phyloP scores from a whole-genome alignment of 140 eudicot genomes.

The Oenanthe javanica region DNA sequence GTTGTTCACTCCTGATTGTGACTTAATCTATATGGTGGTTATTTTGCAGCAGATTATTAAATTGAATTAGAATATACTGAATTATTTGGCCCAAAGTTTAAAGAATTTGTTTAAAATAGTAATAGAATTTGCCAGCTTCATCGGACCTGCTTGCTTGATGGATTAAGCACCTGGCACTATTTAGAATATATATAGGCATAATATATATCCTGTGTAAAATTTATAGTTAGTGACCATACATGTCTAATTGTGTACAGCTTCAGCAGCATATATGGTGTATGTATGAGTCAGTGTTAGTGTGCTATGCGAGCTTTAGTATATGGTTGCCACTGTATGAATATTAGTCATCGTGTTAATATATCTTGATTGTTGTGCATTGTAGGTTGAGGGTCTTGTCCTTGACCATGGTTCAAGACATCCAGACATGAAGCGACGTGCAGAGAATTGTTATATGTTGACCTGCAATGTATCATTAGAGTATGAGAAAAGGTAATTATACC shows the following conservation, averaged over 20 bases:
- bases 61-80: no score
- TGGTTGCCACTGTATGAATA: not conserved
- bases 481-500: slow-evolving; percentile 68
- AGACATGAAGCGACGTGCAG: slow-evolving; percentile 97
- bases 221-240: not conserved
- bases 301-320: not conserved
- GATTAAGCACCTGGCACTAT: not conserved
- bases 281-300: not conserved
- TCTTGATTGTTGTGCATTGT: not conserved
- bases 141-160: not conserved
- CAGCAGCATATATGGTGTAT: not conserved
- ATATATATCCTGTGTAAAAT: not conserved
- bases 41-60: no score
- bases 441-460: slow-evolving; percentile 84
- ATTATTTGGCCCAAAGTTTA: not conserved
- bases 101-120: not conserved
- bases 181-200: not conserved
- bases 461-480: slow-evolving; percentile 90
- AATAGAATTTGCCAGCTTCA: no score
- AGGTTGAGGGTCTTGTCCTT: slow-evolving; percentile 99
- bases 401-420: slow-evolving; percentile 99
- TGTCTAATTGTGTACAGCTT: not conserved
- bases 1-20: no score
- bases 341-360: not conserved
- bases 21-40: no score